Conservation (phyloP, 2,329 filamentous ascomycete genomes). For the Neopestalotiopsis sp. region DNA sequence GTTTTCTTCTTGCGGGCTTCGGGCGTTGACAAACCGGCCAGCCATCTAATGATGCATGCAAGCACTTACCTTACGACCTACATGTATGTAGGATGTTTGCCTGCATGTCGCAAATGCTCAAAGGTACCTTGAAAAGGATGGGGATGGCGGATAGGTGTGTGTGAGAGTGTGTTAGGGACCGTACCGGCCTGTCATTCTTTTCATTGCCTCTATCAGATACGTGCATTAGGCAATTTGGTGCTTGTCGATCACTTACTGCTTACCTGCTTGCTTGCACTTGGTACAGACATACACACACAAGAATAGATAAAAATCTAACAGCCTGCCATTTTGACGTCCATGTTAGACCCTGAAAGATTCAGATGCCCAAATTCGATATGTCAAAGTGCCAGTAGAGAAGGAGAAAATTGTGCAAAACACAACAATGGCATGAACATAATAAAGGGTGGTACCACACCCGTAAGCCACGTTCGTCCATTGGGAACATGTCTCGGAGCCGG, state of each 20-base stretch:
- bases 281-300: too few relatives aligned
- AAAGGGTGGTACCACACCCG: neutral
- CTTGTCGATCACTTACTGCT: neutral
- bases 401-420: neutral
- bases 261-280: neutral
- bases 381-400: neutral
- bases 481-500: neutral
- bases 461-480: neutral
- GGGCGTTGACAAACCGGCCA: neutral
- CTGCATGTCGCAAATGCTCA: slow-evolving; percentile 1
- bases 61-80: neutral
- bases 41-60: neutral
- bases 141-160: neutral
- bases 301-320: too few relatives aligned
- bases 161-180: neutral
- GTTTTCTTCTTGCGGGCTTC: neutral
- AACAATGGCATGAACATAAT: neutral
- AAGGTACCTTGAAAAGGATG: neutral
- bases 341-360: too few relatives aligned
- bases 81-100: neutral
- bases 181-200: neutral
- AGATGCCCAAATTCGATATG: too few relatives aligned
- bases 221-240: neutral
- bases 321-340: too few relatives aligned
- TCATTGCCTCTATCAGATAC: neutral